Percentiles rank a stretch among this genome's conserved stretches.
Conservation (phyloP, 345 rosid species). For the Citrus maxima region DNA sequence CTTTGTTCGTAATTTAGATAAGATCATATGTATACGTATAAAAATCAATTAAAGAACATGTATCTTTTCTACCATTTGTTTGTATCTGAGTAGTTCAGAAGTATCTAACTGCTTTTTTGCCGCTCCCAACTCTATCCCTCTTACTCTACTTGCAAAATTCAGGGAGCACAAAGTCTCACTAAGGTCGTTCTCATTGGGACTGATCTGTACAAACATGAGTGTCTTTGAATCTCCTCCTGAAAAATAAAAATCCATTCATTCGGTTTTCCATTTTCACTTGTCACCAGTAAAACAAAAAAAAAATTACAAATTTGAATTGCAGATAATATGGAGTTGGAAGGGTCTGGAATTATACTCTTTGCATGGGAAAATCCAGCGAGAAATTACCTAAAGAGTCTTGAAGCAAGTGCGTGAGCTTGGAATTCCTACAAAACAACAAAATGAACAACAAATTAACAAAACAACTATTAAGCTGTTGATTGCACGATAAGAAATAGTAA, state of each 20-base stretch:
- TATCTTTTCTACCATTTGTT: slow-evolving; percentile 61
- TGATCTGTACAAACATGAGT: slow-evolving; percentile 94
- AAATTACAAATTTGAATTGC: neutral
- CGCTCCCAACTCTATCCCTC: slow-evolving; percentile 94
- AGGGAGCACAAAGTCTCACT: slow-evolving; percentile 88
- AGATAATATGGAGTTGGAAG: neutral
- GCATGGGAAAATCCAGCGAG: neutral
- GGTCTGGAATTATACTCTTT: neutral
- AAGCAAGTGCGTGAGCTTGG: slow-evolving; percentile 96
- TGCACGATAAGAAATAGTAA: neutral
- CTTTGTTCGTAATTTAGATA: neutral
- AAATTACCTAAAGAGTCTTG: slow-evolving; percentile 86
- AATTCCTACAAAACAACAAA: slow-evolving; percentile 62
- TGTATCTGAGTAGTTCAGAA: slow-evolving; percentile 72
- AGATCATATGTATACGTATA: neutral
- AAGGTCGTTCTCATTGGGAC: slow-evolving; percentile 83
- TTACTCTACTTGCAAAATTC: slow-evolving; percentile 92
- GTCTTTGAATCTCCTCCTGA: slow-evolving; percentile 97
- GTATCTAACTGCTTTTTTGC: slow-evolving; percentile 83
- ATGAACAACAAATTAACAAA: neutral
- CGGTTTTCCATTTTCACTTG: neutral
- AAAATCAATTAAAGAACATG: neutral
- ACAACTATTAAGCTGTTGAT: neutral
- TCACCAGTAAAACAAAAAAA: neutral
- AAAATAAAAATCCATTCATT: slow-evolving; percentile 19